phyloP scores from a whole-genome alignment of 805 yeast genomes.

The Nakazawaea ambrosiae region DNA sequence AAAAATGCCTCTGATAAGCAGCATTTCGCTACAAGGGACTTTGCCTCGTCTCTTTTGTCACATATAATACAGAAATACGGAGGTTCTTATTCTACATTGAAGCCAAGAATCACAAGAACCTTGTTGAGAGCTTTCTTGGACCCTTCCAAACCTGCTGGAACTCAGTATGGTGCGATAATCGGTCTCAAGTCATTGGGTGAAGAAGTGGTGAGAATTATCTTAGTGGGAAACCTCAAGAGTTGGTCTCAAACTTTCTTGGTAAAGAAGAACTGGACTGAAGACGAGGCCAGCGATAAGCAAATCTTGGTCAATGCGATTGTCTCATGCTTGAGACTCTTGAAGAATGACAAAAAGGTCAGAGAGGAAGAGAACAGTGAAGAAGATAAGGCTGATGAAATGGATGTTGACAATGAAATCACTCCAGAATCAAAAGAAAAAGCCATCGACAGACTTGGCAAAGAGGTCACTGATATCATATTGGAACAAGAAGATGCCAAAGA shows the following conservation, averaged over 20 bases:
- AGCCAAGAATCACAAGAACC: constrained; percentile 92
- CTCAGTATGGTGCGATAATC: constrained; percentile 85
- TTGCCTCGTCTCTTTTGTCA: constrained; percentile 76
- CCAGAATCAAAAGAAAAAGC: constrained; percentile 33
- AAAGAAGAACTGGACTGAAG: constrained; percentile 13
- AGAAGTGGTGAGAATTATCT: constrained; percentile 78
- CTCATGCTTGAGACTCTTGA: constrained; percentile 46
- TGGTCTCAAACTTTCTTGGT: constrained; percentile 66
- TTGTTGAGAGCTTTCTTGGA: constrained; percentile 86
- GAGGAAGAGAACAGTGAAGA: no score
- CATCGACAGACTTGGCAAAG: constrained; percentile 52
- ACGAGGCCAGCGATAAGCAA: constrained; percentile 33
- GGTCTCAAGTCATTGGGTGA: constrained; percentile 82
- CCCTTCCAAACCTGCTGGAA: constrained; percentile 74
- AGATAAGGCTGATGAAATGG: constrained; percentile 14
- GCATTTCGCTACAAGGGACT: constrained; percentile 67
- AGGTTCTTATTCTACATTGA: constrained; percentile 77
- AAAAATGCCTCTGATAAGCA: constrained; percentile 19
- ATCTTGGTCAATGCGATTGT: constrained; percentile 44
- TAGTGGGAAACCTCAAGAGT: constrained; percentile 75
- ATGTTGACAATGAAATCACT: constrained; percentile 26
- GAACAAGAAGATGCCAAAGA: constrained; percentile 41
- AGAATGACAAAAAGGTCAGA: constrained; percentile 15
- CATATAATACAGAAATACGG: constrained; percentile 78
- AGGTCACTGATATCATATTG: constrained; percentile 42